Conservation (phyloP, 139 green algal genomes). For the Chlorella vulgaris region DNA sequence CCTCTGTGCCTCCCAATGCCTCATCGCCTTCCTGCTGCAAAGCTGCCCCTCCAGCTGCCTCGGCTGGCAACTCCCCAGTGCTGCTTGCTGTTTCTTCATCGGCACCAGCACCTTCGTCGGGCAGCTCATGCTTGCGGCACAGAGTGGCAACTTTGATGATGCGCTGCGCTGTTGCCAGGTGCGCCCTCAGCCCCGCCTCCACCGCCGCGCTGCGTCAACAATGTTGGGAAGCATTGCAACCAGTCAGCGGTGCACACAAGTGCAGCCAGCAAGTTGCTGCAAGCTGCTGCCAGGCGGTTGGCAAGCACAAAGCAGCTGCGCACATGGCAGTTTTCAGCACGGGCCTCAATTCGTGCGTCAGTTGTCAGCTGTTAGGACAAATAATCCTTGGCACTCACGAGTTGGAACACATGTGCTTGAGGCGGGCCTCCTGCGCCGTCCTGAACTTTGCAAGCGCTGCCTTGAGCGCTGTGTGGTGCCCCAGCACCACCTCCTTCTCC, state of each 20-base stretch:
- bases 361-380: no score
- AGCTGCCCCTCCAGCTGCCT: background rate
- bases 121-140: slow-evolving; percentile 76
- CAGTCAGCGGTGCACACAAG: no score
- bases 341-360: no score
- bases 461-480: slow-evolving; percentile 83
- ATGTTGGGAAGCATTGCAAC: background rate
- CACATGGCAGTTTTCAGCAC: no score
- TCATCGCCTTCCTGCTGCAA: background rate
- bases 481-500: slow-evolving; percentile 87
- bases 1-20: no score
- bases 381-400: slow-evolving; percentile 4
- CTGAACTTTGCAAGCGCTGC: slow-evolving; percentile 64
- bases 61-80: slow-evolving; percentile 3
- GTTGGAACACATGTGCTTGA: slow-evolving; percentile 58
- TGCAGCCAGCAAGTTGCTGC: no score
- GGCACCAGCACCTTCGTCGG: slow-evolving; percentile 76
- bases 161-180: slow-evolving; percentile 63
- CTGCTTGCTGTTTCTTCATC: background rate
- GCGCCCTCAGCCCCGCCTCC: slow-evolving; percentile 48
- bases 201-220: slow-evolving; percentile 42
- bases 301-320: no score
- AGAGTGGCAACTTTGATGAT: slow-evolving; percentile 84
- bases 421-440: slow-evolving; percentile 52
- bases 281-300: no score